Conservation (phyloP, 2,329 filamentous ascomycete genomes). For the Fusarium praegraminearum region DNA sequence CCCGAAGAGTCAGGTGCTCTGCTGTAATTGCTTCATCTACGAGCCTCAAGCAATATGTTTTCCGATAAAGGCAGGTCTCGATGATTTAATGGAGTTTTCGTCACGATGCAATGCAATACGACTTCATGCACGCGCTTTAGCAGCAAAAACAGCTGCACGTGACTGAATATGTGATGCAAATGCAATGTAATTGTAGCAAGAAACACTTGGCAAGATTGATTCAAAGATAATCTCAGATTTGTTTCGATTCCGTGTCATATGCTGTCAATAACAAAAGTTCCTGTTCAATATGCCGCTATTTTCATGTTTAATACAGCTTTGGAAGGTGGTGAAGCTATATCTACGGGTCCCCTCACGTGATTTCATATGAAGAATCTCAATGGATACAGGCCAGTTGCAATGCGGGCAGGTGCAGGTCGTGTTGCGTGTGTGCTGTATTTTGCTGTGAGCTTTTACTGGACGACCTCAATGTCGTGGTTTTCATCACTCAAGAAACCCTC, state of each 20-base stretch:
- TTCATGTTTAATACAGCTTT: constrained; percentile 24
- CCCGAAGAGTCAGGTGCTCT: not conserved
- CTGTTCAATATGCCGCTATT: constrained; percentile 13
- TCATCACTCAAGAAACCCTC: constrained; percentile 46
- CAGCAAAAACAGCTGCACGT: constrained; percentile 5
- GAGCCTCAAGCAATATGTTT: not conserved
- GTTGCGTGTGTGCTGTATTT: constrained; percentile 2
- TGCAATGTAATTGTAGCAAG: not conserved
- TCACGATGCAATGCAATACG: not conserved
- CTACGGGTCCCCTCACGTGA: constrained; percentile 31
- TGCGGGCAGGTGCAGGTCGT: constrained; percentile 14
- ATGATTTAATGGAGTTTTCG: not conserved
- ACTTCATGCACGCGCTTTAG: not conserved
- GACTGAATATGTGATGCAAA: not conserved
- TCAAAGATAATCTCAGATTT: constrained; percentile 4
- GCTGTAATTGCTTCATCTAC: not conserved
- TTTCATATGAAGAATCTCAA: constrained; percentile 29
- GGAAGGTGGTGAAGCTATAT: constrained; percentile 15
- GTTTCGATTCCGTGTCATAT: constrained; percentile 13
- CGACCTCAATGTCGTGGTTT: constrained; percentile 47
- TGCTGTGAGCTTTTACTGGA: constrained; percentile 25
- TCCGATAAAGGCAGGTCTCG: not conserved
- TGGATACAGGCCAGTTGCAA: constrained; percentile 6
- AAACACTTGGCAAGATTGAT: not conserved
- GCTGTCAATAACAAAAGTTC: constrained; percentile 18